Conservation (phyloP, 768 basidiomycete genomes). For the Collybia nuda region DNA sequence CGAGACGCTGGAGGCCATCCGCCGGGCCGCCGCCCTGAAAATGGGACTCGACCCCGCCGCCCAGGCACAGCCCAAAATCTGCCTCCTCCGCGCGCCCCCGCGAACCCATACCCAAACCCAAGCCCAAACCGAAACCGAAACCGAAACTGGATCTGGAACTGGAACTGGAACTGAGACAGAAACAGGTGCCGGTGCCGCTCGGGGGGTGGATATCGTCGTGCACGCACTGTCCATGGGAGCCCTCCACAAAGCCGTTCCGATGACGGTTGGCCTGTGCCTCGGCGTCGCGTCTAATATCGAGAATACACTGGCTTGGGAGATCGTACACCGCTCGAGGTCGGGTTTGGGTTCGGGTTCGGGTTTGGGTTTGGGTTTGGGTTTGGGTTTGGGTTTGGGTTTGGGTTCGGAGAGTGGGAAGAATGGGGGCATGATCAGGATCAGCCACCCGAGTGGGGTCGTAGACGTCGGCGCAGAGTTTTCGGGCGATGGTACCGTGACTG, state of each 20-base stretch:
- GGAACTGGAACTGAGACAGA: too few species aligned
- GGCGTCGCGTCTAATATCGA: slow-evolving; percentile 60
- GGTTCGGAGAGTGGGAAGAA: neutral
- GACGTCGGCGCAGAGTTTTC: slow-evolving; percentile 63
- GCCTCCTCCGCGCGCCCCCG: slow-evolving; percentile 46
- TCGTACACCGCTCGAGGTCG: slow-evolving; percentile 35
- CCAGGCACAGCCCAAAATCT: slow-evolving; percentile 73
- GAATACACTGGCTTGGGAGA: slow-evolving; percentile 56
- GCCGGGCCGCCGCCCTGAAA: slow-evolving; percentile 49
- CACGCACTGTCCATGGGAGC: slow-evolving; percentile 73
- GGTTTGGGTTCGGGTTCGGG: slow-evolving; percentile 6
- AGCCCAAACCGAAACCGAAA: too few species aligned
- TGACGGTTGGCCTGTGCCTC: slow-evolving; percentile 71
- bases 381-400: too few species aligned
- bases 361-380: too few species aligned
- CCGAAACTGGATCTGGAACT: too few species aligned
- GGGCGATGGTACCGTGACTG: slow-evolving; percentile 44
- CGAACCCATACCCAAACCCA: too few species aligned
- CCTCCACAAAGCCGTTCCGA: slow-evolving; percentile 67
- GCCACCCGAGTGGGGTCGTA: slow-evolving; percentile 67
- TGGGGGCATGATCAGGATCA: slow-evolving; percentile 44
- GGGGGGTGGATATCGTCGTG: slow-evolving; percentile 48
- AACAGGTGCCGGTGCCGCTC: slow-evolving; percentile 17
- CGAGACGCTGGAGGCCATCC: slow-evolving; percentile 48
- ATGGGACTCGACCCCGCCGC: slow-evolving; percentile 67